Evolutionary conservation across 2,329 filamentous ascomycete species (phyloP).

Genomic region (Trichoderma endophyticum): DNA sequence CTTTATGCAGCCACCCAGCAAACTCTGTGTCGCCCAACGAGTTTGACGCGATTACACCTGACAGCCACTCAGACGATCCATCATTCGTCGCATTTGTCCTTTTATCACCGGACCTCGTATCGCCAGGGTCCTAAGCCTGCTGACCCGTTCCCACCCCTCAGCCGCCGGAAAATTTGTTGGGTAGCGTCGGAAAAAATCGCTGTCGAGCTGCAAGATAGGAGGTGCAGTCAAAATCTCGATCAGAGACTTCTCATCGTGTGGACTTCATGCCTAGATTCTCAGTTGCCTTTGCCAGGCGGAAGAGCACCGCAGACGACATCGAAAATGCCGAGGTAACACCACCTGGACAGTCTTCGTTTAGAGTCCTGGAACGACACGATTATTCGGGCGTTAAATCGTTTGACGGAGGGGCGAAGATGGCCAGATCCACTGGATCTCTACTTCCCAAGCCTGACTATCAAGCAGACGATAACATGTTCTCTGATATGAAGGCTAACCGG

Average conservation of each 20-base stretch:
- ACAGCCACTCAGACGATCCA: slow-evolving; percentile 13
- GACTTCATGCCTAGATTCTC: slow-evolving; percentile 62
- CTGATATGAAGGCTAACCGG: slow-evolving; percentile 53
- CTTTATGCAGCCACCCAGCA: slow-evolving; percentile 17
- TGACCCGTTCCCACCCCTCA: slow-evolving; percentile 11
- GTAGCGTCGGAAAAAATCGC: slow-evolving; percentile 20
- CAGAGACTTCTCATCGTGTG: slow-evolving; percentile 21
- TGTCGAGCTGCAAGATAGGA: slow-evolving; percentile 13
- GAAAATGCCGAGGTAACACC: slow-evolving; percentile 47
- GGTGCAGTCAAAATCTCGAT: slow-evolving; percentile 5
- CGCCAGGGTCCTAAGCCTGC: slow-evolving; percentile 8
- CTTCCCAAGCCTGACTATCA: slow-evolving; percentile 35
- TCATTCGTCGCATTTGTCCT: slow-evolving; percentile 4
- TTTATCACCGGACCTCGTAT: slow-evolving; percentile 18
- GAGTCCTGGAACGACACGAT: slow-evolving; percentile 55
- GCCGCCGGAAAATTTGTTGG: slow-evolving; percentile 13
- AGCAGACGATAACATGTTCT: slow-evolving; percentile 58
- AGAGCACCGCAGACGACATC: slow-evolving; percentile 54
- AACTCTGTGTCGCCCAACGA: slow-evolving; percentile 18
- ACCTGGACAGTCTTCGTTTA: slow-evolving; percentile 51
- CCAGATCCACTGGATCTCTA: slow-evolving; percentile 36
- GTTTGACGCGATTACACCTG: slow-evolving; percentile 13
- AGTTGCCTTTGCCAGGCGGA: slow-evolving; percentile 57
- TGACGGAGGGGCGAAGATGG: slow-evolving; percentile 47
- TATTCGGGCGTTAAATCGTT: slow-evolving; percentile 45